These are phyloP conservation scores for Talaromyces liani DNA, from an alignment of 495 filamentous ascomycete species.

Conservation along the genomic window DNA sequence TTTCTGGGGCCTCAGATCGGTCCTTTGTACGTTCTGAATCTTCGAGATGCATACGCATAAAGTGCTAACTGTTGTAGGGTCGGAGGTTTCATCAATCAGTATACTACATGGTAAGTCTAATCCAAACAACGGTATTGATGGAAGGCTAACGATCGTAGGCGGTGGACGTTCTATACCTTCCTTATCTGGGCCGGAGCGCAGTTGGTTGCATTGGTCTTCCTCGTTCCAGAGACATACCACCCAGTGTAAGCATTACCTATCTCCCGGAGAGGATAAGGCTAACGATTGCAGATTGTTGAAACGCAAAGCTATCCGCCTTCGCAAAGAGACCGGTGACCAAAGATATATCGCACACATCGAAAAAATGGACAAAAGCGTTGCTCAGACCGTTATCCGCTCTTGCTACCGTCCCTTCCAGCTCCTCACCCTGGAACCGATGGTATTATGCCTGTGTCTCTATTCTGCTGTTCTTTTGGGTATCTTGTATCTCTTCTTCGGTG, in stretches of 20 bases:
- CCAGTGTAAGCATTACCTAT: constrained; percentile 40
- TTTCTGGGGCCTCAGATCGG: constrained; percentile 59
- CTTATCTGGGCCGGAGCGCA: constrained; percentile 70
- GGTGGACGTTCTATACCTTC: constrained; percentile 87
- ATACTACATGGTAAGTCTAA: constrained; percentile 51
- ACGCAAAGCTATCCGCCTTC: constrained; percentile 61
- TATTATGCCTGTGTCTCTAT: constrained; percentile 73
- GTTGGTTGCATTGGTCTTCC: constrained; percentile 53
- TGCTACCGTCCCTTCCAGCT: constrained; percentile 78
- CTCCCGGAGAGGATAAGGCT: neutral
- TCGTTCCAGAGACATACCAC: constrained; percentile 91
- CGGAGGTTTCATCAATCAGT: constrained; percentile 73
- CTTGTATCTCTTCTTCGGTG: constrained; percentile 92
- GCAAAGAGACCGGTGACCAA: constrained; percentile 71
- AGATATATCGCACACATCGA: constrained; percentile 78
- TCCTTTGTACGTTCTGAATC: constrained; percentile 23
- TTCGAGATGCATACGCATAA: constrained; percentile 37
- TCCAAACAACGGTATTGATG: too few species aligned
- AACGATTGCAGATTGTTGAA: constrained; percentile 48
- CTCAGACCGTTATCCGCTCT: constrained; percentile 59
- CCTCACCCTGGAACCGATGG: constrained; percentile 81
- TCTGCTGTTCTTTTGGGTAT: constrained; percentile 81
- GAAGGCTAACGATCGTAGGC: constrained; percentile 22
- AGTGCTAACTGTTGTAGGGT: constrained; percentile 17
- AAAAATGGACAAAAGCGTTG: constrained; percentile 61